Evolutionary conservation across 257 asterid species (phyloP), one percentile per base, ranked within the genome.

Genomic region (Forsythia suspensa): DNA sequence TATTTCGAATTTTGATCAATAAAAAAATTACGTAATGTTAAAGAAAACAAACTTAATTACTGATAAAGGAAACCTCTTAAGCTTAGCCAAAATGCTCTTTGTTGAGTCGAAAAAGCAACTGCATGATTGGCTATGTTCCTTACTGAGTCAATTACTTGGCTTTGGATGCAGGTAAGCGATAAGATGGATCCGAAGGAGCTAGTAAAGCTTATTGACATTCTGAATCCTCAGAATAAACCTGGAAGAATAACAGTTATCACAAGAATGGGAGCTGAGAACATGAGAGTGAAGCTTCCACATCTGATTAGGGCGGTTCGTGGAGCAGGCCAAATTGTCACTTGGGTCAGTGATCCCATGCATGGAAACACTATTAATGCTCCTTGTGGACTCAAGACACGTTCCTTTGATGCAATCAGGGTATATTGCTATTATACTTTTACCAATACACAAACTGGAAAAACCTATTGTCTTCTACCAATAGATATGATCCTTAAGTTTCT

Each of bases 211-310:
- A 72, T 72, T 43, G 76, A 72, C 76, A 72, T 72, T 72, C 76
- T 72, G 42, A 72, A 72, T 72, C 76, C 76, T 44, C 61, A 72
- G 6, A 72, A 72, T n/a, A 72, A 46, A 72, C 63, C 65, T 1
- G 76, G 76, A 44, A 72, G 76, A 72, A 43, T 72, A 72, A 72
- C 76, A 4, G 41, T 72, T 20, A 72, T 72, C 34, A 72, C 76
- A 0, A 55, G 65, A 18, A 55, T 55, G 65, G 65, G 65, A 55
- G 65, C 24, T 55, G 65, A 55, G 65, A 72, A 72, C 65, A 44
- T 72, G 76, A 72, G 76, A 72, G 65, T 72, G 76, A 72, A 72
- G 76, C 76, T 72, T 72, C 63, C 76, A 6, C 52, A 72, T 46
- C 76, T 72, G 76, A 72, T 72, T 21, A 72, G 76, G 65, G 76